These are phyloP conservation scores for Streptanthus diversifolius DNA, from an alignment of 345 rosid genomes.

Conservation along the genomic window DNA sequence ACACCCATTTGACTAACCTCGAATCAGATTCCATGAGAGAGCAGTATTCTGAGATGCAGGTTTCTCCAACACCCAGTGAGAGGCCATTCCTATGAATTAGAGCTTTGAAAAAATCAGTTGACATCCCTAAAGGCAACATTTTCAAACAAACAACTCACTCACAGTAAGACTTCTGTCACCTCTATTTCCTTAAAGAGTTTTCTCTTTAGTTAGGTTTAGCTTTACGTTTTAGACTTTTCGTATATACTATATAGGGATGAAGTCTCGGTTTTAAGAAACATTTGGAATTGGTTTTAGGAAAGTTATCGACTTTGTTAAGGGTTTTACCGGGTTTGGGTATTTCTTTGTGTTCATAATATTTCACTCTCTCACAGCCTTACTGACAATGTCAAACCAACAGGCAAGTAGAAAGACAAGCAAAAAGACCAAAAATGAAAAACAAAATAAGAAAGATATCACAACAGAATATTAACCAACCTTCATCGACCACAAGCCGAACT, in stretches of 20 bases:
- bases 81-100: conserved; percentile 44
- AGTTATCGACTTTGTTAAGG: neutral
- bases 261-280: neutral
- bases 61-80: conserved; percentile 45
- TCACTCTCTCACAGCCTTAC: neutral
- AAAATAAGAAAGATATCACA: neutral
- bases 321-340: neutral
- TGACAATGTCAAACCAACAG: neutral
- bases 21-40: conserved; percentile 58
- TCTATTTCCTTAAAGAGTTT: neutral
- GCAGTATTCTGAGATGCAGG: conserved; percentile 46
- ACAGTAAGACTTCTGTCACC: neutral
- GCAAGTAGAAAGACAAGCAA: neutral
- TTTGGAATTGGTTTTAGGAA: neutral
- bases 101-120: conserved; percentile 25
- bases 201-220: neutral
- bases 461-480: conserved; percentile 47
- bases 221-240: neutral
- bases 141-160: conserved; percentile 6
- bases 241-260: neutral
- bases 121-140: neutral
- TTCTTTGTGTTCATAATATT: neutral
- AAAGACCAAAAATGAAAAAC: neutral
- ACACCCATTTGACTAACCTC: conserved; percentile 46
- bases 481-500: conserved; percentile 53